Evolutionary conservation across 805 yeast genomes (phyloP), one percentile per base, ranked within the genome.

Genomic region (Wickerhamiella sorbophila): DNA sequence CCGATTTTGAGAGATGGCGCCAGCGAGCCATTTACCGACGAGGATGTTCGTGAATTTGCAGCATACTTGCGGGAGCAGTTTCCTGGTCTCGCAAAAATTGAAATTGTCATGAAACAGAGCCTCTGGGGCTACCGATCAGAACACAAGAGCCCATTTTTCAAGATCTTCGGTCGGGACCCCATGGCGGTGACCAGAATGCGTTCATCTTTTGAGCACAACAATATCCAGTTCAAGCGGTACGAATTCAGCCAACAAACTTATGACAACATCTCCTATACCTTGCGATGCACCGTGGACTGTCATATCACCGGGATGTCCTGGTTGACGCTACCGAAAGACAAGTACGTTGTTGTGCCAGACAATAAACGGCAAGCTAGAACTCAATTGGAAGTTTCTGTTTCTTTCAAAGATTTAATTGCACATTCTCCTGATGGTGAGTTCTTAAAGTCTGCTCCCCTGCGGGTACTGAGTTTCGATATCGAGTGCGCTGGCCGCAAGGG

Each of bases 401-500:
- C 79, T 54, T 86, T 75, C 54, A 62, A 63, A 24, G 78, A 84
- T 49, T 59, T 91, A 40, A 58, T 83, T 0, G 70, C 94, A 1
- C 97, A 85, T 58, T 71, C 85, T 1, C 71, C 95, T 0, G 97
- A 88, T 56, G 96, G 95, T 4, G 86, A 87, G 46, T 93, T 93
- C 87, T 72, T 85, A 29, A 79, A 77, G 50, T 79, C 82, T 64
- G 97, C 98, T 1, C 98, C 98, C 0, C 67, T 91, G 45, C 78
- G 99, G 54, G 77, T 91, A 38, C 66, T 91, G 50, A 86, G 96
- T 9, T 88, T 91, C 59, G 99, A 91, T 69, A 91, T 91, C 47
- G 99, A 91, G 62, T 91, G 99, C 71, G 91, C 98, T 3, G 98
- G 98, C 36, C 75, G 99, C 61, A 81, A 84, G 49, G 98, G 98